Conservation (phyloP, 805 yeast genomes). For the Saturnispora sanitii region DNA sequence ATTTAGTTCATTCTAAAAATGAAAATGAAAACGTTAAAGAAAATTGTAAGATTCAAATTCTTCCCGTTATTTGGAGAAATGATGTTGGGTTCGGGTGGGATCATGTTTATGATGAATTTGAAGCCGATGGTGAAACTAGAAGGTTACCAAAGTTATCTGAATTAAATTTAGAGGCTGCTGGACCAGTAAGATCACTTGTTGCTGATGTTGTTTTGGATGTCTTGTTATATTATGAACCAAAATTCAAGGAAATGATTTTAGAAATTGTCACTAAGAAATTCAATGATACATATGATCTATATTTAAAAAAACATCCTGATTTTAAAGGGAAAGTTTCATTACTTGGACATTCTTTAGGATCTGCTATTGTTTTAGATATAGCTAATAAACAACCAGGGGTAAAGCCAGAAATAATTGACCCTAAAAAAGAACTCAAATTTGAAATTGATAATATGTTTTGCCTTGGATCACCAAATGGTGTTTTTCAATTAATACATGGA, state of each 20-base stretch:
- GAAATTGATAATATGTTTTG: slow-evolving; percentile 67
- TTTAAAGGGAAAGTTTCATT: slow-evolving; percentile 77
- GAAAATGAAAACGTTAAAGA: slow-evolving; percentile 13
- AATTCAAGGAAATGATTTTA: slow-evolving; percentile 52
- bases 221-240: slow-evolving; percentile 66
- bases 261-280: slow-evolving; percentile 52
- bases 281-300: slow-evolving; percentile 51
- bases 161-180: slow-evolving; percentile 68
- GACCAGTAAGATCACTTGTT: slow-evolving; percentile 62
- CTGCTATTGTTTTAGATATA: slow-evolving; percentile 74
- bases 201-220: slow-evolving; percentile 87
- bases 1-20: slow-evolving; percentile 27
- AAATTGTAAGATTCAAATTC: slow-evolving; percentile 64
- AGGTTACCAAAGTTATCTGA: slow-evolving; percentile 54
- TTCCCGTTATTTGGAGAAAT: slow-evolving; percentile 91
- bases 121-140: slow-evolving; percentile 30
- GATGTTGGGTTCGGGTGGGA: slow-evolving; percentile 51
- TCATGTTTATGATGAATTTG: slow-evolving; percentile 29
- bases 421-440: slow-evolving; percentile 44
- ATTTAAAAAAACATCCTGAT: slow-evolving; percentile 52
- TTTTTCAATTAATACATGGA: slow-evolving; percentile 65
- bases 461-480: slow-evolving; percentile 86
- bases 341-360: slow-evolving; percentile 88
- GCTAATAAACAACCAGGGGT: slow-evolving; percentile 40
- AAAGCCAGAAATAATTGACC: slow-evolving; percentile 21